These are phyloP conservation scores for Rhodotorula sp. DNA, from an alignment of 1,284 basidiomycete genomes.

Conservation along the genomic window DNA sequence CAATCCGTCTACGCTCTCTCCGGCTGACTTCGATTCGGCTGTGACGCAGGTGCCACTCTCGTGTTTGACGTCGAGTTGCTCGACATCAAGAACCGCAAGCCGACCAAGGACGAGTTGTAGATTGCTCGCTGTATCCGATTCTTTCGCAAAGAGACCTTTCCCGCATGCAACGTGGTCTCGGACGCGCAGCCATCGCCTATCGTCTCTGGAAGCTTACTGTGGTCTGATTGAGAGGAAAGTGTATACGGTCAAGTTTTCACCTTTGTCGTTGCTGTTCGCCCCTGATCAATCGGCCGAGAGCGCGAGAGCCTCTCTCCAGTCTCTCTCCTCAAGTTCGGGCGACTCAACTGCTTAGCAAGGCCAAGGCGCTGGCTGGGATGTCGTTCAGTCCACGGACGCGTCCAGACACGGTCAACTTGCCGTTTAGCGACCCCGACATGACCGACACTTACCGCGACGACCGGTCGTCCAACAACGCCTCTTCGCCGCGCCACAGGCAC, in stretches of 20 bases:
- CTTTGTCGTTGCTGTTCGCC: too few relatives aligned
- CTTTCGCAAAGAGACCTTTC: too few relatives aligned
- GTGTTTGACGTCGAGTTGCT: constrained; percentile 83
- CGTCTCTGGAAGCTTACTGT: too few relatives aligned
- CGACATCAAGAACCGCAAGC: constrained; percentile 54
- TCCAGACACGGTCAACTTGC: constrained; percentile 19
- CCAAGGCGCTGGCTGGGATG: not conserved
- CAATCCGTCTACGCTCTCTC: too few relatives aligned
- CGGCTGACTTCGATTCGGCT: not conserved
- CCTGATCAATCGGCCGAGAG: too few relatives aligned
- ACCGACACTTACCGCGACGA: constrained; percentile 26
- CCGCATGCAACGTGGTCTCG: too few relatives aligned
- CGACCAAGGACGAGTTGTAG: constrained; percentile 38
- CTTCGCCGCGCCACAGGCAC: constrained; percentile 3
- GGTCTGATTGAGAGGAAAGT: too few relatives aligned
- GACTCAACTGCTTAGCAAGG: too few relatives aligned
- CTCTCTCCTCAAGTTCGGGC: too few relatives aligned
- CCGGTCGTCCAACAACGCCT: not conserved
- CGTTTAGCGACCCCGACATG: constrained; percentile 19
- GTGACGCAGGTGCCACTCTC: constrained; percentile 66
- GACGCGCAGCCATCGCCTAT: too few relatives aligned
- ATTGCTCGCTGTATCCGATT: constrained; percentile 26
- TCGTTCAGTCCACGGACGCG: constrained; percentile 17
- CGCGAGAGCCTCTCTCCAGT: too few relatives aligned
- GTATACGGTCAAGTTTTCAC: too few relatives aligned